A percentile compares a stretch with the other conserved stretches of the same genome.
Evolutionary conservation across 1,139 yeast species (phyloP).

Genomic region (Sugiyamaella xylanicola): DNA sequence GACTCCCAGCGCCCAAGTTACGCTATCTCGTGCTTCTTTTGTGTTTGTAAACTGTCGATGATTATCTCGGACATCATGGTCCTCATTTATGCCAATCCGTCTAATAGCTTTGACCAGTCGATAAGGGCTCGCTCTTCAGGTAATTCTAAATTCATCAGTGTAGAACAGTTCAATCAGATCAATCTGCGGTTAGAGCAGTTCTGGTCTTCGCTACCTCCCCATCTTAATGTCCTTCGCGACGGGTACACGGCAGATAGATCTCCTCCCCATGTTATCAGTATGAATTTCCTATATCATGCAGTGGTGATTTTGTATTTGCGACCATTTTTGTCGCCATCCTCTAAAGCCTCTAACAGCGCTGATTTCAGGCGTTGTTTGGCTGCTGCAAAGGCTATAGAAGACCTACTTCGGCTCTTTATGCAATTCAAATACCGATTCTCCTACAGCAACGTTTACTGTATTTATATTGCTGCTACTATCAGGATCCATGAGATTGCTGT

Average conservation of each 20-base stretch:
- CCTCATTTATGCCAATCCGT: constrained; percentile 18
- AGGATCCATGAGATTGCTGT: constrained; percentile 21
- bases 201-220: constrained; percentile 18
- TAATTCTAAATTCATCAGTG: constrained; percentile 15
- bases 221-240: constrained; percentile 21
- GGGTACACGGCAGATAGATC: constrained; percentile 21
- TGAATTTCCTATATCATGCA: constrained; percentile 21
- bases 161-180: constrained; percentile 15
- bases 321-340: constrained; percentile 13
- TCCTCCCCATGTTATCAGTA: constrained; percentile 20
- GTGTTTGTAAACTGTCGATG: constrained; percentile 17
- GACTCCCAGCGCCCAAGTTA: constrained; percentile 14
- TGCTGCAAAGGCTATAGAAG: constrained; percentile 22
- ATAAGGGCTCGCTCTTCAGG: constrained; percentile 5
- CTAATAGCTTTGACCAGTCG: constrained; percentile 15
- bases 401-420: constrained; percentile 16
- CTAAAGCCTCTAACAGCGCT: constrained; percentile 10
- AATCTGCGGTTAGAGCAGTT: constrained; percentile 12
- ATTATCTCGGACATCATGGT: constrained; percentile 22
- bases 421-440: constrained; percentile 16
- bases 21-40: constrained; percentile 15
- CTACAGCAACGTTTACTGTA: constrained; percentile 19
- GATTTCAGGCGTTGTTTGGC: constrained; percentile 19
- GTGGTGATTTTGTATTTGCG: constrained; percentile 18
- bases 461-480: constrained; percentile 21